These are phyloP conservation scores for Pseudogymnoascus sp. DNA, from an alignment of 2,329 filamentous ascomycete genomes.

Conservation along the genomic window DNA sequence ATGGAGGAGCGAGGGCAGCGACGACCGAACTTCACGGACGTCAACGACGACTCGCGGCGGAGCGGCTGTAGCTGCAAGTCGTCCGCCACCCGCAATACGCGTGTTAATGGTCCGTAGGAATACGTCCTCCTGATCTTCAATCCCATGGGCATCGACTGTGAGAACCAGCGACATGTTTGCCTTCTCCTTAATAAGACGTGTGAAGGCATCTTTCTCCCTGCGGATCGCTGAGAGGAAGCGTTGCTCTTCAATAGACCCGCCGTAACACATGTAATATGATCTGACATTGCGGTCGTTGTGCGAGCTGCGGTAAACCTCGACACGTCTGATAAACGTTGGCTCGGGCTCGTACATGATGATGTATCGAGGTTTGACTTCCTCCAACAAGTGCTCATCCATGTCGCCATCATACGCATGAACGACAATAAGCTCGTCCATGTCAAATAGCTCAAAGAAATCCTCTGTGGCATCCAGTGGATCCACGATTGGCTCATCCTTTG, in stretches of 20 bases:
- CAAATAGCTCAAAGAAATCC: constrained; percentile 82
- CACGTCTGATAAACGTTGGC: constrained; percentile 82
- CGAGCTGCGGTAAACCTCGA: constrained; percentile 93
- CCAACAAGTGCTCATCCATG: constrained; percentile 90
- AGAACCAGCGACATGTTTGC: constrained; percentile 87
- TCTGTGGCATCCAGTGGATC: constrained; percentile 90
- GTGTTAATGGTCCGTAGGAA: constrained; percentile 96
- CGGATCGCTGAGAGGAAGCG: constrained; percentile 81
- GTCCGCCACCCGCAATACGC: constrained; percentile 86
- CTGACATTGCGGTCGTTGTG: constrained; percentile 83
- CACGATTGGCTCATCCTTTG: constrained; percentile 67
- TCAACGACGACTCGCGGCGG: constrained; percentile 91
- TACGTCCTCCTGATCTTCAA: constrained; percentile 77
- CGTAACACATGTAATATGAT: constrained; percentile 96
- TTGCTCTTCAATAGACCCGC: constrained; percentile 90
- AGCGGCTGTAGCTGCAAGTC: constrained; percentile 72
- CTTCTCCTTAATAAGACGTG: constrained; percentile 87
- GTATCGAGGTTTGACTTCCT: constrained; percentile 87
- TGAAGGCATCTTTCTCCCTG: constrained; percentile 95
- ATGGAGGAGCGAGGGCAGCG: constrained; percentile 82
- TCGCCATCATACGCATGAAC: constrained; percentile 93
- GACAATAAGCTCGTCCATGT: constrained; percentile 81
- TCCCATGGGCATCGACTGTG: constrained; percentile 60
- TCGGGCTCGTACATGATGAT: constrained; percentile 99
- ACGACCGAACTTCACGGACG: constrained; percentile 91